Percentiles rank a stretch among this genome's conserved stretches.
Conservation (phyloP, 2,329 filamentous ascomycete genomes). For the Balansia obtecta region DNA sequence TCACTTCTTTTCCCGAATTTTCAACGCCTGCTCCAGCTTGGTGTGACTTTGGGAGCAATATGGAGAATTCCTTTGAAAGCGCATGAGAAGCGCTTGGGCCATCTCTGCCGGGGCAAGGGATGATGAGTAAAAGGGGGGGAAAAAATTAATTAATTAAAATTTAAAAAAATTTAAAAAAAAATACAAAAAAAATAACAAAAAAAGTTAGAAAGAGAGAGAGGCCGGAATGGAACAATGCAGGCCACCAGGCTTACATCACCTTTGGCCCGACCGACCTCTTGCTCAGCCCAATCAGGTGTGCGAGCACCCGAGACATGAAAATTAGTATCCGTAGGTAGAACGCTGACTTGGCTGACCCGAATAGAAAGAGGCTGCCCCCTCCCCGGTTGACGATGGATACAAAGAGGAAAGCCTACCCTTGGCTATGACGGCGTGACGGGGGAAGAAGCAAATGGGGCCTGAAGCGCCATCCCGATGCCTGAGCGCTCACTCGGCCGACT, state of each 20-base stretch:
- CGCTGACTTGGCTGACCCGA: not conserved
- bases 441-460: not conserved
- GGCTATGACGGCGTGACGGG: not conserved
- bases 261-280: not conserved
- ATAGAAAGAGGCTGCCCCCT: not conserved
- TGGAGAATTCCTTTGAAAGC: not conserved
- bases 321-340: not conserved
- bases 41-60: not conserved
- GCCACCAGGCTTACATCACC: not conserved
- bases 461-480: not conserved
- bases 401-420: not conserved
- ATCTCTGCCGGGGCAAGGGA: not conserved
- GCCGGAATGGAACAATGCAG: not conserved
- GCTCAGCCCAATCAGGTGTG: constrained; percentile 3
- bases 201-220: not conserved
- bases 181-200: no score
- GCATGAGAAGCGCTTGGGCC: constrained; percentile 2
- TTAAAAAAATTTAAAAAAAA: no score
- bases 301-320: constrained; percentile 2
- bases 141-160: no score
- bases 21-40: not conserved
- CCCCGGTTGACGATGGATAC: no score
- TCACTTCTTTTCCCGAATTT: not conserved
- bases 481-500: constrained; percentile 2
- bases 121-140: not conserved